Evolutionary conservation across 2,329 filamentous ascomycete species (phyloP).

Genomic region (Zasmidium cellare): DNA sequence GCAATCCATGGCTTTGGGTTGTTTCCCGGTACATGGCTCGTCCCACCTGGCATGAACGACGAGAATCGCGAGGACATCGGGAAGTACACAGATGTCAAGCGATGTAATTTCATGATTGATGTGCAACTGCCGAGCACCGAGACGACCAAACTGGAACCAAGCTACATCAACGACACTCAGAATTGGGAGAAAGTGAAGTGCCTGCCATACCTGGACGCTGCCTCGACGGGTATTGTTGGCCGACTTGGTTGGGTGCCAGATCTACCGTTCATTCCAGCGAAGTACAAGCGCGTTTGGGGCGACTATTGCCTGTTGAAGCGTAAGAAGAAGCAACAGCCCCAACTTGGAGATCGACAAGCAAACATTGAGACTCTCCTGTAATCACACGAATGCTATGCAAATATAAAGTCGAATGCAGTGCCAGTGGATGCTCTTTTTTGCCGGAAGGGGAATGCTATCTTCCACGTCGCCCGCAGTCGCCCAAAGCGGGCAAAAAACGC

Average conservation of each 20-base stretch:
- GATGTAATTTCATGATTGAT: slow-evolving; percentile 84
- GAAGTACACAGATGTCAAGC: slow-evolving; percentile 78
- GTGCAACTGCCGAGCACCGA: slow-evolving; percentile 68
- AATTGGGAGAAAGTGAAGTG: slow-evolving; percentile 79
- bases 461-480: neutral
- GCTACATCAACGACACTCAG: slow-evolving; percentile 71
- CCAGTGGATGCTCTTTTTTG: slow-evolving; percentile 1
- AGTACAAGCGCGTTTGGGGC: slow-evolving; percentile 76
- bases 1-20: slow-evolving; percentile 64
- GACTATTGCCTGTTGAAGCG: slow-evolving; percentile 79
- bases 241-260: slow-evolving; percentile 82
- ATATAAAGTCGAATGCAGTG: neutral
- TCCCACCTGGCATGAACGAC: slow-evolving; percentile 86
- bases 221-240: slow-evolving; percentile 69
- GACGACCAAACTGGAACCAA: slow-evolving; percentile 71
- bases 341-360: slow-evolving; percentile 6
- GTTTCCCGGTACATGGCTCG: slow-evolving; percentile 80
- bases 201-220: slow-evolving; percentile 76
- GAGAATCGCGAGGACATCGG: slow-evolving; percentile 79
- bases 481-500: slow-evolving; percentile 2
- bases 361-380: slow-evolving; percentile 21
- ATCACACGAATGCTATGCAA: neutral
- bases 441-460: slow-evolving; percentile 6
- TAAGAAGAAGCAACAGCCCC: slow-evolving; percentile 33
- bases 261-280: slow-evolving; percentile 65